Evolutionary conservation across 768 basidiomycete genomes (phyloP).

Genomic region (Rhizopogon roseolus): DNA sequence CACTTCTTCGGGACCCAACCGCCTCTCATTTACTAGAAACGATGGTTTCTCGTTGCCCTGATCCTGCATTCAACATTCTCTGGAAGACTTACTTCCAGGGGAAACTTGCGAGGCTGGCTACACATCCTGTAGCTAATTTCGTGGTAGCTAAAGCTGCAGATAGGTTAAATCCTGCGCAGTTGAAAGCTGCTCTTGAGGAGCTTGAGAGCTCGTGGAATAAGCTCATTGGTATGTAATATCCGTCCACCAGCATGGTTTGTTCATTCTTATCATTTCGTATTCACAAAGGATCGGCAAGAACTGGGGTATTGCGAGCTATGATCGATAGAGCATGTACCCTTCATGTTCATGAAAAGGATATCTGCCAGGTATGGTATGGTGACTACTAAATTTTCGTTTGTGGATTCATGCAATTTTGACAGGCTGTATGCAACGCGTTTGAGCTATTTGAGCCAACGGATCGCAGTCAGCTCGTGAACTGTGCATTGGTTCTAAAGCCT

Average conservation of each 20-base stretch:
- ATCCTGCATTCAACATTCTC: slow-evolving; percentile 53
- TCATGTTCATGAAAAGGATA: slow-evolving; percentile 38
- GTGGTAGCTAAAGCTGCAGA: slow-evolving; percentile 79
- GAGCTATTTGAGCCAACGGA: slow-evolving; percentile 47
- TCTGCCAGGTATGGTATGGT: slow-evolving; percentile 50
- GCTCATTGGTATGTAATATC: slow-evolving; percentile 57
- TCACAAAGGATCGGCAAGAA: slow-evolving; percentile 57
- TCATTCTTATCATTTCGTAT: neutral
- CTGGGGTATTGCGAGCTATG: slow-evolving; percentile 72
- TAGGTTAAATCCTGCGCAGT: slow-evolving; percentile 49
- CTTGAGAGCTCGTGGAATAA: slow-evolving; percentile 54
- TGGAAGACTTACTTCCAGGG: slow-evolving; percentile 80
- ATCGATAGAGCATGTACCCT: slow-evolving; percentile 63
- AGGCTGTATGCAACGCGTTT: slow-evolving; percentile 64
- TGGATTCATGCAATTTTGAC: slow-evolving; percentile 5
- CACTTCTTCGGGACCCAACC: slow-evolving; percentile 79
- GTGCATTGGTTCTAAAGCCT: slow-evolving; percentile 53
- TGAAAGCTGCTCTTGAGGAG: slow-evolving; percentile 56
- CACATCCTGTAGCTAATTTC: slow-evolving; percentile 93
- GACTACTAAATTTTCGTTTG: neutral
- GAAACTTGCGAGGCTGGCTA: slow-evolving; percentile 66
- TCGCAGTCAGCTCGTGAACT: slow-evolving; percentile 54
- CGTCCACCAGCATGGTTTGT: neutral
- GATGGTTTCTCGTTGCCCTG: slow-evolving; percentile 59
- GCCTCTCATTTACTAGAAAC: slow-evolving; percentile 90